These are phyloP conservation scores for Podospora didyma DNA, from an alignment of 495 filamentous ascomycete species.

Conservation along the genomic window DNA sequence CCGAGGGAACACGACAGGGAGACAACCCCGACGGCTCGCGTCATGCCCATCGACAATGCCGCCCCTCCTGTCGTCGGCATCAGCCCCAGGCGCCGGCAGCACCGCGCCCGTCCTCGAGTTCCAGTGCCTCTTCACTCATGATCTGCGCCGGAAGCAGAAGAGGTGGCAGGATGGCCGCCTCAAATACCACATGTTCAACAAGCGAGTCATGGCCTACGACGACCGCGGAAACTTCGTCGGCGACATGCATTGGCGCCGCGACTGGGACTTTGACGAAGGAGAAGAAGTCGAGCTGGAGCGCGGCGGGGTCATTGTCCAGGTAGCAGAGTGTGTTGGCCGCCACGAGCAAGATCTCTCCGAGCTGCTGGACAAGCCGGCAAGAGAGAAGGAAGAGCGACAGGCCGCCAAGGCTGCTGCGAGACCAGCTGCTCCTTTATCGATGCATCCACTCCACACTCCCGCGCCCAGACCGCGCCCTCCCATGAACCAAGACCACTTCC, in stretches of 20 bases:
- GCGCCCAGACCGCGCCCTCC: neutral
- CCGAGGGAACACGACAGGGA: neutral
- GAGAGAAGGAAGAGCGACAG: constrained; percentile 42
- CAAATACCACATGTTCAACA: constrained; percentile 87
- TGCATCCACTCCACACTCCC: constrained; percentile 10
- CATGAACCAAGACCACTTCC: constrained; percentile 22
- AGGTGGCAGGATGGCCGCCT: constrained; percentile 90
- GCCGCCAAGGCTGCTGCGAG: constrained; percentile 30
- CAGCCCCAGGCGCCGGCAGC: constrained; percentile 10
- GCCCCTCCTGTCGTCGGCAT: constrained; percentile 15
- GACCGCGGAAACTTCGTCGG: constrained; percentile 73
- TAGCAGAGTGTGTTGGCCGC: constrained; percentile 66
- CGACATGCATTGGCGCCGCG: constrained; percentile 75
- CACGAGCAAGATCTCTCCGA: constrained; percentile 72
- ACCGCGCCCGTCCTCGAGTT: constrained; percentile 71
- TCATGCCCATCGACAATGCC: constrained; percentile 14
- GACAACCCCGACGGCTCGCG: constrained; percentile 6
- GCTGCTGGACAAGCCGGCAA: constrained; percentile 62
- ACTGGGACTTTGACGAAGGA: constrained; percentile 61
- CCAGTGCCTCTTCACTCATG: constrained; percentile 79
- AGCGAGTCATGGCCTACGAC: constrained; percentile 87
- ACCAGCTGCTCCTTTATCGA: constrained; percentile 11
- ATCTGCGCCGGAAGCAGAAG: constrained; percentile 81
- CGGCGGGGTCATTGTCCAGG: constrained; percentile 69
- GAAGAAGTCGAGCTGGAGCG: constrained; percentile 80